Conservation (phyloP, 805 yeast species). For the Gaillardinia entomophila region DNA sequence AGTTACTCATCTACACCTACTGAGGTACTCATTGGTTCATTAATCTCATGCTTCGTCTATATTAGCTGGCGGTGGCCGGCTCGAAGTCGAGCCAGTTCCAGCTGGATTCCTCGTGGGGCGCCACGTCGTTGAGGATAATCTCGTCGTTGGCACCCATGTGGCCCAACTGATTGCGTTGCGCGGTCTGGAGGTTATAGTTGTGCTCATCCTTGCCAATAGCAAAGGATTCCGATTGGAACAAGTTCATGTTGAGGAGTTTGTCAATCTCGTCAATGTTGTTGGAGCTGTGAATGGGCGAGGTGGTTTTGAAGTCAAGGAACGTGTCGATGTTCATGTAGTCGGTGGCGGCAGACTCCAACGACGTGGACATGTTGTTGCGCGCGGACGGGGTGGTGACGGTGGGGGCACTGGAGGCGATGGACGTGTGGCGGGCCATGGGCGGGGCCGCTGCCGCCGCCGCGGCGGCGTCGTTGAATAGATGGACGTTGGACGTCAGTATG, state of each 20-base stretch:
- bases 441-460: background rate
- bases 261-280: constrained; percentile 32
- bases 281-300: background rate
- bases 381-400: background rate
- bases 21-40: too few species aligned
- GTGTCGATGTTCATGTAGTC: background rate
- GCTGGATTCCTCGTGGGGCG: constrained; percentile 5
- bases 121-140: constrained; percentile 2
- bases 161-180: constrained; percentile 1
- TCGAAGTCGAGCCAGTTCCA: constrained; percentile 40
- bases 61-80: constrained; percentile 11
- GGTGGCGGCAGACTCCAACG: background rate
- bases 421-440: background rate
- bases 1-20: too few species aligned
- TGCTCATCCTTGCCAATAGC: constrained; percentile 12
- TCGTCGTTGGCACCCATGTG: constrained; percentile 1
- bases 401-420: background rate
- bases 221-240: constrained; percentile 30
- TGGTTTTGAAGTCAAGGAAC: background rate
- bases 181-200: background rate
- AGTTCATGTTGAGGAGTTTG: constrained; percentile 32
- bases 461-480: constrained; percentile 13
- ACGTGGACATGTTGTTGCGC: background rate
- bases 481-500: constrained; percentile 19
- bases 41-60: too few species aligned